phyloP scores from a whole-genome alignment of 2,329 filamentous ascomycete genomes.

The Epichloe scottii region DNA sequence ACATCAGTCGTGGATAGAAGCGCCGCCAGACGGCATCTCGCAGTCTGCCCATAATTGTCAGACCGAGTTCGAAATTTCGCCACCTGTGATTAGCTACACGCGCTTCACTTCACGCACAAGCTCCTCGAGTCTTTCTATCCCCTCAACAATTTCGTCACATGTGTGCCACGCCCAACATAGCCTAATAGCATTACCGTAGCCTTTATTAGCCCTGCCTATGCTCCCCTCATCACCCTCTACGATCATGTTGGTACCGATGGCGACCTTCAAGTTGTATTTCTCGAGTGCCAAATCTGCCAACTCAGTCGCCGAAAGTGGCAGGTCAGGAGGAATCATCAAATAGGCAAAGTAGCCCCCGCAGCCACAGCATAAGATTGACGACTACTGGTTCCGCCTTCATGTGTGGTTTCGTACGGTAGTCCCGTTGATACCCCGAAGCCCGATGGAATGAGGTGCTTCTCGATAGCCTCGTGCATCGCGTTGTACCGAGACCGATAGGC shows the following conservation, averaged over 20 bases:
- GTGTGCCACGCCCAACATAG: constrained; percentile 65
- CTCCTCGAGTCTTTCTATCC: constrained; percentile 46
- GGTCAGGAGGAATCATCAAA: background rate
- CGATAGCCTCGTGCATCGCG: constrained; percentile 8
- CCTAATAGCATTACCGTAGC: constrained; percentile 48
- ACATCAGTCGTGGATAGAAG: too few relatives aligned
- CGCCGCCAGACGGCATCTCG: too few relatives aligned
- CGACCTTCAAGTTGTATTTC: constrained; percentile 56
- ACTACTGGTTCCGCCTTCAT: background rate
- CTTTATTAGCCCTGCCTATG: constrained; percentile 15
- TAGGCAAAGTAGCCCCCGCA: constrained; percentile 1
- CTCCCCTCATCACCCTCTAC: constrained; percentile 43
- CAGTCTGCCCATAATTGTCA: background rate
- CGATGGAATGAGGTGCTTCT: constrained; percentile 10
- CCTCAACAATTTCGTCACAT: constrained; percentile 52
- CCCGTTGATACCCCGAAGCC: constrained; percentile 8
- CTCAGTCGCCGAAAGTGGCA: background rate
- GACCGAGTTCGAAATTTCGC: background rate
- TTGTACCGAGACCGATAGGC: constrained; percentile 10
- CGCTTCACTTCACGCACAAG: background rate
- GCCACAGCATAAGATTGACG: background rate
- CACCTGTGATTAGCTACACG: background rate
- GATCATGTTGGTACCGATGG: constrained; percentile 57
- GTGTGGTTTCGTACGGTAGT: constrained; percentile 5
- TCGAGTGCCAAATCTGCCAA: constrained; percentile 29